Evolutionary conservation across 306 rosid genomes (phyloP), one percentile per base, ranked within the genome.

Genomic region (Vicia sativa): DNA sequence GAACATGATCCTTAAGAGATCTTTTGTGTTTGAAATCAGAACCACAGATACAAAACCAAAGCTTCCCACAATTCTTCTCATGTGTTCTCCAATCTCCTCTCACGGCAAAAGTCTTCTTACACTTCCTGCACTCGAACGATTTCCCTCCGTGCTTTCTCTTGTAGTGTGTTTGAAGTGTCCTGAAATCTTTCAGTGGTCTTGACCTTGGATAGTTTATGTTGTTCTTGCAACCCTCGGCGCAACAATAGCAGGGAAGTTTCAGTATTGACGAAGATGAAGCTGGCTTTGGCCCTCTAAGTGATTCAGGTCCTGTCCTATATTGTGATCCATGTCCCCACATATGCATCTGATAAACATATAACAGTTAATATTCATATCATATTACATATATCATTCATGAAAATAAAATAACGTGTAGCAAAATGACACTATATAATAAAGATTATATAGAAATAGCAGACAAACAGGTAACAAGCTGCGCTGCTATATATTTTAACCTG

Each of bases 301-400:
- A 93, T 15, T 90, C 99, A 1, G 97, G 87, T 1, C 98, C 98
- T 76, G 90, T 93, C 62, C 97, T 77, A 50, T 90, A 93, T 29
- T 93, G 87, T 48, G 97, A 90, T 0, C 99, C 99, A 68, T 93
- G 99, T 11, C 99, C 99, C 99, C 99, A 93, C 99, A 93, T 93
- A 71, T 93, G 99, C 99, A 93, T 93, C 97, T 92, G 53, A 26
- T 1, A 41, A 19, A 21, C 5, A 41, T 14, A 38, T 11, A 19
- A 52, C 1, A 19, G 7, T 46, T 46, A 46, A 52, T 52, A 49
- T 29, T 57, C 9, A 58, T 60, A 11, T 9, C 4, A 57, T n/a
- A n/a, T n/a, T n/a, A n/a, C n/a, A n/a, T 6, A 43, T 12, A 43
- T 12, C 14, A 41, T 41, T 41, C 46, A 41, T 11, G 14, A 13